Conservation (phyloP, 2,329 filamentous ascomycete species). For the Aureobasidium mangrovei region DNA sequence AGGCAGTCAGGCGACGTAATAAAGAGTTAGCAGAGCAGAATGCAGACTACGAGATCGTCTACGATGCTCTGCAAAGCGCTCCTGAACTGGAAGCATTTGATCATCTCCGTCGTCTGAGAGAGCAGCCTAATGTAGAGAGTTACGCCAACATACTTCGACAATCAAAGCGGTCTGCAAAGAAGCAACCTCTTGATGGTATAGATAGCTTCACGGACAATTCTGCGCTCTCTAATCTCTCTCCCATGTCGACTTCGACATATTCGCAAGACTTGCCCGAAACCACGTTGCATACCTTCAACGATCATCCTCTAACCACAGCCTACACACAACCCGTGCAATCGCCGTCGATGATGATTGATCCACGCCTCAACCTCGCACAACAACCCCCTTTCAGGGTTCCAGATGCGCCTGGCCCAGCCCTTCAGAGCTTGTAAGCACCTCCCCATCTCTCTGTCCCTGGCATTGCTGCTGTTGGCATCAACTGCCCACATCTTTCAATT, state of each 20-base stretch:
- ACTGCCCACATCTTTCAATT: too few relatives aligned
- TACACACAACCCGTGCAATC: background rate
- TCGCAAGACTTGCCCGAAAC: background rate
- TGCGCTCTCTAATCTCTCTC: background rate
- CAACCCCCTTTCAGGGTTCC: background rate
- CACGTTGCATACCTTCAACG: background rate
- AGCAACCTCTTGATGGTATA: background rate
- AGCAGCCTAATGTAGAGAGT: background rate
- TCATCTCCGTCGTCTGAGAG: conserved; percentile 6
- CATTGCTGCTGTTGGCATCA: too few relatives aligned
- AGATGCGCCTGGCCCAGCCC: background rate
- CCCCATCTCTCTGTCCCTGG: too few relatives aligned
- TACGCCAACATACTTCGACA: background rate
- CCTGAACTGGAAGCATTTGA: conserved; percentile 1
- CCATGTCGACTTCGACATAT: background rate
- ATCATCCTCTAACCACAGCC: background rate
- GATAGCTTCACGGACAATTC: background rate
- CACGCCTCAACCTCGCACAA: background rate
- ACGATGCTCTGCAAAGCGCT: background rate
- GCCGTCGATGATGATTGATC: background rate
- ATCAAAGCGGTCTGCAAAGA: background rate
- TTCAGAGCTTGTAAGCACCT: conserved; percentile 4
- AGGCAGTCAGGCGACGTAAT: conserved; percentile 8
- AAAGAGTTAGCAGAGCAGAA: conserved; percentile 11
- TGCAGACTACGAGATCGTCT: conserved; percentile 5